Evolutionary conservation across 495 filamentous ascomycete genomes (phyloP), one percentile per base, ranked within the genome.

Genomic region (Symbiotaphrina buchneri): DNA sequence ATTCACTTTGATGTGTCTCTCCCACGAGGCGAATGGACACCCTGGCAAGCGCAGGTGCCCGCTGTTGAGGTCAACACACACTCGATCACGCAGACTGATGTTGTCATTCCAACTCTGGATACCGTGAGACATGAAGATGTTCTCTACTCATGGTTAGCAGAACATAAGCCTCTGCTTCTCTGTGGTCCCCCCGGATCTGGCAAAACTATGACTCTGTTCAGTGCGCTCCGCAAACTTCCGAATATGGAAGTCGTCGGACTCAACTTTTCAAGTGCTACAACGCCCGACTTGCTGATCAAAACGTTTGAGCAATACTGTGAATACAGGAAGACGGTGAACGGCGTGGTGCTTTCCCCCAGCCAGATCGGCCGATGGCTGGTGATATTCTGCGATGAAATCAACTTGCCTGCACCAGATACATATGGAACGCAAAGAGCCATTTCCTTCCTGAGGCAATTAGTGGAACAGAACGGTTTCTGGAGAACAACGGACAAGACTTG

Each of bases 251-350:
- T 91, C 32, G 90, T 95, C 32, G 87, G 87, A 27, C 77, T 99
- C 49, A 99, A 99, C 49, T 99, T 99, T 52, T 99, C 87, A 10
- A 94, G 87, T 41, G 90, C 87, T 2, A 99, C 87, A 1, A 95
- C 90, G 2, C 90, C 87, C 10, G 90, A 94, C 52, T 68, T 99
- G 16, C 65, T 99, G 38, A 78, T 99, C 54, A 95, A 95, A 61
- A 95, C 90, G 0, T 93, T 99, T 38, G 87, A 95, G 54, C 87
- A 99, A 49, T 94, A 99, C 47, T 99, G 87, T 51, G 87, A 99
- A 50, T 99, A 99, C 52, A 80, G 80, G 54, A 95, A 95, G 63
- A 95, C 87, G 10, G 57, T 95, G 16, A 95, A 85, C 42, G 87
- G 87, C 28, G 80, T 95, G 16, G 74, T 93, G 39, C 75, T 99